Conservation (phyloP, 345 rosid species). For the Camelina hispida region DNA sequence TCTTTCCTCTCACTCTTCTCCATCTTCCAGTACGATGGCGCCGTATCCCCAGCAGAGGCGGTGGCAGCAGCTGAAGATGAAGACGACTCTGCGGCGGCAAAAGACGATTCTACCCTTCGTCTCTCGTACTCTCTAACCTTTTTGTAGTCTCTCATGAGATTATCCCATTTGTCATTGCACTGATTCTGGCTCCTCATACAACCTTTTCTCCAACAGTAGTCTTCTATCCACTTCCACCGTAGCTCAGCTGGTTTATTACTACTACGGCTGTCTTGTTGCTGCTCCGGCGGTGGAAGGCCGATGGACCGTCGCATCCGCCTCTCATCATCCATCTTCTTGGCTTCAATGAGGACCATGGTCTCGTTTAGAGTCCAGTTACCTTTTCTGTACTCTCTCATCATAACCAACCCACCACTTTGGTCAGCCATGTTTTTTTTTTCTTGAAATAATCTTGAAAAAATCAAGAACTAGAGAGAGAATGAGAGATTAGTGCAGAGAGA, state of each 20-base stretch:
- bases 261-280: conserved; percentile 40
- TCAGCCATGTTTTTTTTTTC: conserved; percentile 50
- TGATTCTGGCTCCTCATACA: conserved; percentile 91
- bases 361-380: conserved; percentile 85
- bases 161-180: conserved; percentile 98
- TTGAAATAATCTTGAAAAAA: conserved; percentile 42
- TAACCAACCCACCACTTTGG: conserved; percentile 50
- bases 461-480: conserved; percentile 39
- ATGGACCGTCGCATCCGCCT: conserved; percentile 69
- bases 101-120: conserved; percentile 44
- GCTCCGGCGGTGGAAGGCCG: conserved; percentile 41
- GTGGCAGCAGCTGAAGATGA: conserved; percentile 40
- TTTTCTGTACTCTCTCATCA: conserved; percentile 79
- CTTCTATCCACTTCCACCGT: conserved; percentile 98
- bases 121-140: conserved; percentile 75
- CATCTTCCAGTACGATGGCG: conserved; percentile 71
- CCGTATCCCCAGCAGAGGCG: not conserved
- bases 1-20: conserved; percentile 86
- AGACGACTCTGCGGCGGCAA: conserved; percentile 36
- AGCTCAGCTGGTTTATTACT: conserved; percentile 64
- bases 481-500: not conserved
- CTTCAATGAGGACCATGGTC: conserved; percentile 83
- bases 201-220: conserved; percentile 75
- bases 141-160: conserved; percentile 95
- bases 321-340: conserved; percentile 87